These are phyloP conservation scores for Stropharia rugosoannulata DNA, from an alignment of 768 basidiomycete species.

Conservation along the genomic window DNA sequence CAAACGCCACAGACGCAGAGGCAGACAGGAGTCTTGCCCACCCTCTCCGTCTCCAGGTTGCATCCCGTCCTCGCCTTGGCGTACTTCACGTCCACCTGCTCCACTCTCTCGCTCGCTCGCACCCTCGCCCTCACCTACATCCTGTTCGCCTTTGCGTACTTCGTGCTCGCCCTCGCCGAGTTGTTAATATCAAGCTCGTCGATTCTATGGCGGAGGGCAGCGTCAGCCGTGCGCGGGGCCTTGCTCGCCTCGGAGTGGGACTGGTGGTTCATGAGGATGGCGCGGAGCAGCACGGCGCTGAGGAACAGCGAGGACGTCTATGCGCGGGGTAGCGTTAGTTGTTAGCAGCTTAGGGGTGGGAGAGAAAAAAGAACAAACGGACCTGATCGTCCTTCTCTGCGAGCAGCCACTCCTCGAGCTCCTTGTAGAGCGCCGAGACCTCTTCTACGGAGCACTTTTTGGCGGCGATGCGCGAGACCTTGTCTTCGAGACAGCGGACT, in stretches of 20 bases:
- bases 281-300: conserved; percentile 76
- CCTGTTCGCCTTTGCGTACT: too few species aligned
- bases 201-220: conserved; percentile 59
- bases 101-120: too few species aligned
- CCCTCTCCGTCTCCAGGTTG: too few species aligned
- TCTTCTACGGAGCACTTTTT: conserved; percentile 90
- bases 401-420: conserved; percentile 74
- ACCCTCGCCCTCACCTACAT: too few species aligned
- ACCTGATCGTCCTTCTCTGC: conserved; percentile 71
- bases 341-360: too few species aligned
- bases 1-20: too few species aligned
- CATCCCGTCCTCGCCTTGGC: too few species aligned
- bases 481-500: conserved; percentile 71
- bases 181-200: conserved; percentile 62
- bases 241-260: conserved; percentile 79
- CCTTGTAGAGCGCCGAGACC: conserved; percentile 73
- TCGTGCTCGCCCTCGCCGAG: too few species aligned
- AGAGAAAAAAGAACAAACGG: conserved; percentile 27
- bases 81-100: too few species aligned
- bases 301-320: conserved; percentile 70
- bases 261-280: conserved; percentile 80
- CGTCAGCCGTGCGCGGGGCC: conserved; percentile 61
- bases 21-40: too few species aligned
- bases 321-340: too few species aligned
- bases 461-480: conserved; percentile 73